Evolutionary conservation across 345 rosid genomes (phyloP).

Genomic region (Linum tenue): DNA sequence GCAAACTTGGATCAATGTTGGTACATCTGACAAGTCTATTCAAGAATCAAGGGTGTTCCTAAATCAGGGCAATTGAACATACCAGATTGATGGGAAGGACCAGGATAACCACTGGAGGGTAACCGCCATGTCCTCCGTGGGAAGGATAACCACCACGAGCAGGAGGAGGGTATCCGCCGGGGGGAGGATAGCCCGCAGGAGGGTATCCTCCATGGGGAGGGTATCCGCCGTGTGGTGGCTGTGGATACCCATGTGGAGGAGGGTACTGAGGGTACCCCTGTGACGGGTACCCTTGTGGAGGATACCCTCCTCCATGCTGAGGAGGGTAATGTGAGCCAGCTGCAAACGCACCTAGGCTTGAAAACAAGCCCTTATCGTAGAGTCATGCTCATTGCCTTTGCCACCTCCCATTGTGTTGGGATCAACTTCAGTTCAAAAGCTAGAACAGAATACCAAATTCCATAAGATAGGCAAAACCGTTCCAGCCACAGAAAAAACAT

Average conservation of each 20-base stretch:
- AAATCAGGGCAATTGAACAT: not conserved
- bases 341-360: slow-evolving; percentile 54
- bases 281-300: slow-evolving; percentile 33
- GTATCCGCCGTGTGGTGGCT: slow-evolving; percentile 42
- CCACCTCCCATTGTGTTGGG: slow-evolving; percentile 36
- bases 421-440: slow-evolving; percentile 12
- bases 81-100: slow-evolving; percentile 32
- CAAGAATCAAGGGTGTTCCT: not conserved
- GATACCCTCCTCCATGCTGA: slow-evolving; percentile 21
- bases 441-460: not conserved
- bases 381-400: slow-evolving; percentile 32
- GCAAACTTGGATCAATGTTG: not conserved
- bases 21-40: not conserved
- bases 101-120: slow-evolving; percentile 40
- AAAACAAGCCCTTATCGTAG: slow-evolving; percentile 58
- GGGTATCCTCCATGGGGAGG: slow-evolving; percentile 29
- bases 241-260: slow-evolving; percentile 48
- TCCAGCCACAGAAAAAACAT: not conserved
- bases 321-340: slow-evolving; percentile 38
- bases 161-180: slow-evolving; percentile 33
- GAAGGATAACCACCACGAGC: slow-evolving; percentile 18
- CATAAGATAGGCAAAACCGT: too few relatives aligned
- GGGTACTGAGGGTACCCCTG: slow-evolving; percentile 39
- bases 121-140: slow-evolving; percentile 10
- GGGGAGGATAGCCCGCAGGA: slow-evolving; percentile 18